phyloP scores from a whole-genome alignment of 768 basidiomycete genomes.

The Leccinum barrowsii region DNA sequence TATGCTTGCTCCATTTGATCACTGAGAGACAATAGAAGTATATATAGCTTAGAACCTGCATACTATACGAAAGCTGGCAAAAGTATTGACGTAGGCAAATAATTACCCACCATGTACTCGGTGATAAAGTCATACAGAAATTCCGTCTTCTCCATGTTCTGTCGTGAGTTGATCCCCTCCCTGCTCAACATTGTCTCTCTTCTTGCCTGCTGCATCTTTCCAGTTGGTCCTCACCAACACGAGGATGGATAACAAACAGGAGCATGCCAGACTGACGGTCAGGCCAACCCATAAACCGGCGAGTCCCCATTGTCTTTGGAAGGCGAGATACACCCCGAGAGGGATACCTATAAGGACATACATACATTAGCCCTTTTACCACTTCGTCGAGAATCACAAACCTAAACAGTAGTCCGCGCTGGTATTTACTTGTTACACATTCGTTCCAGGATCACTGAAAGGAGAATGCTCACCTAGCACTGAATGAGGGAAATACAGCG shows the following conservation, averaged over 20 bases:
- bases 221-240: slow-evolving; percentile 20
- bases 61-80: neutral
- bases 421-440: neutral
- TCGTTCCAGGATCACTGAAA: neutral
- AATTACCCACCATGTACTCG: neutral
- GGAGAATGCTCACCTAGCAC: slow-evolving; percentile 15
- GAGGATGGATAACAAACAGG: slow-evolving; percentile 15
- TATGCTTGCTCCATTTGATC: neutral
- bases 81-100: neutral
- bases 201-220: slow-evolving; percentile 5
- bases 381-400: slow-evolving; percentile 14
- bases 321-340: slow-evolving; percentile 24
- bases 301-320: slow-evolving; percentile 21
- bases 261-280: slow-evolving; percentile 19
- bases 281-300: slow-evolving; percentile 24
- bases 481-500: slow-evolving; percentile 20
- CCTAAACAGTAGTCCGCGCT: slow-evolving; percentile 30
- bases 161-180: neutral
- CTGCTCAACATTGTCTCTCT: neutral
- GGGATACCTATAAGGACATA: slow-evolving; percentile 29
- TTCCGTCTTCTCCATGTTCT: neutral
- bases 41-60: neutral
- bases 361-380: neutral
- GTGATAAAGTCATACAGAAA: neutral
- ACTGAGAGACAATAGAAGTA: neutral